Conservation (phyloP, 495 filamentous ascomycete species). For the Glonium stellatum region DNA sequence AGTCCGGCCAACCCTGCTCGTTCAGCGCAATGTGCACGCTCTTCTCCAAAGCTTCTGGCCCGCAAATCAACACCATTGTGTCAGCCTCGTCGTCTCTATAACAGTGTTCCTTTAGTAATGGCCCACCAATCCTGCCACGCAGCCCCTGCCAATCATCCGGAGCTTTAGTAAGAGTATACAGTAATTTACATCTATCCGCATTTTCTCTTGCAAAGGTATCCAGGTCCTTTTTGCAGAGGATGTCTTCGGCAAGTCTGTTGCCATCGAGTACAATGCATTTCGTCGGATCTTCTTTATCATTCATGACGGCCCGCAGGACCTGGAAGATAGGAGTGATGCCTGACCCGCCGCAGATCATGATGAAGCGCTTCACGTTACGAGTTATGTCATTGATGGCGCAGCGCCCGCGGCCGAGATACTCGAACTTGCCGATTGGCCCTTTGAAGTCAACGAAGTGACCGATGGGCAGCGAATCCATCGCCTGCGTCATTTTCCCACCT, state of each 20-base stretch:
- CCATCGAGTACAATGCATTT: slow-evolving; percentile 70
- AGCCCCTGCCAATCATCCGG: slow-evolving; percentile 60
- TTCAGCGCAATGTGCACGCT: slow-evolving; percentile 55
- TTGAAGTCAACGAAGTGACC: slow-evolving; percentile 77
- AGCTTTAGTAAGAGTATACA: slow-evolving; percentile 68
- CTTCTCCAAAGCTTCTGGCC: slow-evolving; percentile 72
- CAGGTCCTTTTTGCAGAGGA: slow-evolving; percentile 71
- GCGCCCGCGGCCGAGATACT: slow-evolving; percentile 63
- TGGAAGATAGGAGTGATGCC: slow-evolving; percentile 93
- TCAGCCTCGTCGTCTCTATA: slow-evolving; percentile 39
- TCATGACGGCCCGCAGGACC: slow-evolving; percentile 71
- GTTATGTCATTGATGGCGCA: slow-evolving; percentile 56
- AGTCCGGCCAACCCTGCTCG: slow-evolving; percentile 66
- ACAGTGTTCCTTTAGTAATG: slow-evolving; percentile 57
- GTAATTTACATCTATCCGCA: slow-evolving; percentile 52
- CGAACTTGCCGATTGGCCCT: slow-evolving; percentile 83
- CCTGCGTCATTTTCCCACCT: slow-evolving; percentile 82
- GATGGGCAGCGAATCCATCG: slow-evolving; percentile 63
- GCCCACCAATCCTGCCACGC: slow-evolving; percentile 59
- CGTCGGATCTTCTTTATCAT: slow-evolving; percentile 50
- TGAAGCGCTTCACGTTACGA: slow-evolving; percentile 58
- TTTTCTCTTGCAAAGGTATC: slow-evolving; percentile 52
- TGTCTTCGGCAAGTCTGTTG: slow-evolving; percentile 75
- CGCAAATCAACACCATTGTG: slow-evolving; percentile 74
- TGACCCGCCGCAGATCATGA: slow-evolving; percentile 85